Evolutionary conservation across 306 rosid species (phyloP), one percentile per base, ranked within the genome.

Genomic region (Fagus crenata): DNA sequence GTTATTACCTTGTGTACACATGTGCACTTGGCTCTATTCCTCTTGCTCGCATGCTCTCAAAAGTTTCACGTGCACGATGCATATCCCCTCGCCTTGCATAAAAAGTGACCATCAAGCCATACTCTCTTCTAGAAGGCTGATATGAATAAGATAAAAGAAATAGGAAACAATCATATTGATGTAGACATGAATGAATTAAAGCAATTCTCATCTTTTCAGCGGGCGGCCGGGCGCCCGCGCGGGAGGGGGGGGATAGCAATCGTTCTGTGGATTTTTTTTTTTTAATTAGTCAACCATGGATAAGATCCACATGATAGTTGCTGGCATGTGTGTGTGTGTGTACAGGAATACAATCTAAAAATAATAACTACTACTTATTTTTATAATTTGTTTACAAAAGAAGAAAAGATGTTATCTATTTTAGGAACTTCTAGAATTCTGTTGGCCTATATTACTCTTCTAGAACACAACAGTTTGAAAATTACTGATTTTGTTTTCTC

Each of bases 31-130:
- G 97, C 83, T 95, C 98, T 51, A 92, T 95, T 81, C 97, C 97
- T 82, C 97, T 90, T 3, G 93, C 98, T 14, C 97, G 90, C 98
- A 95, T 95, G 81, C 92, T 87, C 87, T 92, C 98, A 85, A 95
- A 95, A 32, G 90, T 87, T 84, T 89, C 92, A 22, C 98, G 97
- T 53, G 98, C 98, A 76, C 80, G 93, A 79, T 95, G 91, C 96
- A 89, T 89, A 81, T 95, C 97, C 76, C 98, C 98, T 79, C 97
- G 87, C 71, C 98, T 88, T 31, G 97, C 97, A 81, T 95, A 92
- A 84, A 88, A 90, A 83, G 87, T 95, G 78, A 95, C 88, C 97
- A 95, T 88, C 87, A 95, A 82, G 18, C 98, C 93, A 76, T 95
- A 95, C 78, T 95, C 97, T 78, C 89, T 93, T 84, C 97, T 88